phyloP scores from a whole-genome alignment of 768 basidiomycete genomes.

The Mycena kentingensis region DNA sequence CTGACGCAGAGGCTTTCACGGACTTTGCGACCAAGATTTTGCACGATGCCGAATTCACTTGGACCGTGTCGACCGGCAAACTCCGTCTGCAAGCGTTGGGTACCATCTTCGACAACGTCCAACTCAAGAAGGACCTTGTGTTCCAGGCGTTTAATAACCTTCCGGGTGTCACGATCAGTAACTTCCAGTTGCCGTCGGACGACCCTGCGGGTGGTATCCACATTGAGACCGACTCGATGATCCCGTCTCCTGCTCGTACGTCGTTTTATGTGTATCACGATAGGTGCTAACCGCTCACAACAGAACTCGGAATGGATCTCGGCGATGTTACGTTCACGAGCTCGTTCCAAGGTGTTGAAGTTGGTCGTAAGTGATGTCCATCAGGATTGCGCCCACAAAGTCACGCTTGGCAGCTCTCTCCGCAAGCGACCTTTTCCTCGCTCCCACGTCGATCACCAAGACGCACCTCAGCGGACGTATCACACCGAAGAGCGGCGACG shows the following conservation, averaged over 20 bases:
- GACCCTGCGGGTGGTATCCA: constrained; percentile 70
- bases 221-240: constrained; percentile 65
- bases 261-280: constrained; percentile 19
- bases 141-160: constrained; percentile 74
- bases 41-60: constrained; percentile 64
- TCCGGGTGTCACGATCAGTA: constrained; percentile 68
- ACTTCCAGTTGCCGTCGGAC: constrained; percentile 70
- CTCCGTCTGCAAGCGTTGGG: constrained; percentile 67
- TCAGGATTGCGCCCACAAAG: background rate
- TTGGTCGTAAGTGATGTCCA: constrained; percentile 57
- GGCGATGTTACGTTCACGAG: constrained; percentile 65
- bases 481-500: constrained; percentile 58
- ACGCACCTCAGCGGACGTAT: constrained; percentile 66
- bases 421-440: constrained; percentile 50
- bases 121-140: constrained; percentile 58
- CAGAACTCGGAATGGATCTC: constrained; percentile 70
- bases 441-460: constrained; percentile 46
- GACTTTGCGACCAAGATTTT: constrained; percentile 65
- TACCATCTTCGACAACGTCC: constrained; percentile 67
- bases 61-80: constrained; percentile 68
- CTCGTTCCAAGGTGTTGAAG: constrained; percentile 53
- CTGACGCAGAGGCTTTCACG: constrained; percentile 59
- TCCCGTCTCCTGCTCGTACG: constrained; percentile 68
- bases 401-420: constrained; percentile 48
- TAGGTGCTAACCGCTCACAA: constrained; percentile 19